Percentiles rank a stretch among this genome's conserved stretches.
Evolutionary conservation across 2,329 filamentous ascomycete genomes (phyloP).

Genomic region (Fusarium torreyae): DNA sequence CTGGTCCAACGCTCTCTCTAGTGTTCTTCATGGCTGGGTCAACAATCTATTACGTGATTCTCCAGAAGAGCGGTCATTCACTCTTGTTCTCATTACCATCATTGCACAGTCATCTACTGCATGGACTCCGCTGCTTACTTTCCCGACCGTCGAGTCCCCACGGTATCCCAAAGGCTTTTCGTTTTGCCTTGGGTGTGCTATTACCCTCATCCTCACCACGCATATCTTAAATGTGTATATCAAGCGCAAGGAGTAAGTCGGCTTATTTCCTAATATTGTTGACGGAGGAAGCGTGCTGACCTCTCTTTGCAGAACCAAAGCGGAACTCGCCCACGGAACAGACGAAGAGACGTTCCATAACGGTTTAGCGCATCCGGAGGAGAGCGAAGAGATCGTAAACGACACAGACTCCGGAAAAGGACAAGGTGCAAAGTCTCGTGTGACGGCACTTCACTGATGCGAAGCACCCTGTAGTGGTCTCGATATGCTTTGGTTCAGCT

Average conservation of each 20-base stretch:
- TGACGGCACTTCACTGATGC: not conserved
- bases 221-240: conserved; percentile 43
- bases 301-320: not conserved
- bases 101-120: conserved; percentile 68
- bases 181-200: conserved; percentile 54
- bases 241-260: conserved; percentile 44
- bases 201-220: conserved; percentile 48
- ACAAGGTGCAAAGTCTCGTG: not conserved
- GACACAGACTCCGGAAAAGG: not conserved
- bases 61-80: conserved; percentile 63
- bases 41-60: conserved; percentile 64
- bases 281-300: not conserved
- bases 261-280: not conserved
- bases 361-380: not conserved
- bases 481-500: no score
- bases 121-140: conserved; percentile 69
- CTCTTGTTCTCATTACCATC: conserved; percentile 65
- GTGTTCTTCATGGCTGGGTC: conserved; percentile 69
- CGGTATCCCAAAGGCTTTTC: conserved; percentile 60
- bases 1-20: conserved; percentile 66
- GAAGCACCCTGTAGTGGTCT: not conserved
- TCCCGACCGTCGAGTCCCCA: conserved; percentile 60
- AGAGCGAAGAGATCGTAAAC: not conserved
- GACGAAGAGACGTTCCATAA: not conserved
- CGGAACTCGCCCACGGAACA: not conserved